Base-by-base conservation (phyloP, 2,329 filamentous ascomycete species). In the Fusarium duplospermum region DNA sequence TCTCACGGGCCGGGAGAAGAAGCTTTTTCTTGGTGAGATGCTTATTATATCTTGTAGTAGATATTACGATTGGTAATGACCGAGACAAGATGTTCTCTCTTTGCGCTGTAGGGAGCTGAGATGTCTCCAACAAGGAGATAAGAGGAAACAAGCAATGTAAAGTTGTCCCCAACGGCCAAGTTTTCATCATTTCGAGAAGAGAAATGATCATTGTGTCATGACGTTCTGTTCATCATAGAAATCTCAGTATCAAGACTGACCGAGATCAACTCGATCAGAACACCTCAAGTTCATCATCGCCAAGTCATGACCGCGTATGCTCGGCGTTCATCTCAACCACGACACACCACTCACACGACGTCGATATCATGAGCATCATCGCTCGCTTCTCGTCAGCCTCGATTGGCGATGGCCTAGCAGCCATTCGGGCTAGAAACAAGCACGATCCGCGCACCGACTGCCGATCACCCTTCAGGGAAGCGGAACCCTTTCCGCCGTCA, bases 401-500 rank as follows among this genome's bases (percentile, higher is more conserved):
- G 47, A 63, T 56, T 63, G 61, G 60, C 24, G 60, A 63, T 54
- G n/a, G n/a, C 47, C 33, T 14, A 40, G 18, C 38, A 63, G 33
- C 45, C 45, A 54, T 54, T 29, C 54, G 60, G 35, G 38, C 38
- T 47, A 24, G 20, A 62, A 62, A 68, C 31, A 71, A 65, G 64
- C 52, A 66, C 45, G 61, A 74, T 63, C 64, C 67, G 56, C 57
- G 67, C 70, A 60, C 59, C 59, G 42, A 62, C 52, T 62, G 72
- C 63, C 68, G 72, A 74, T 74, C 72, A 69, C 35, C 33, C n/a
- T 73, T 38, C 9, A 58, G 14, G 24, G 45, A 50, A 68, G 68
- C 71, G 71, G 71, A 74, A 74, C 40, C 4, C 0, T 50, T 72
- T 74, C 71, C 71, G 71, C 71, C 68, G 71, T 69, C 22, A 29